Evolutionary conservation across 2,329 filamentous ascomycete genomes (phyloP).

Genomic region (Blastomyces emzantsi): DNA sequence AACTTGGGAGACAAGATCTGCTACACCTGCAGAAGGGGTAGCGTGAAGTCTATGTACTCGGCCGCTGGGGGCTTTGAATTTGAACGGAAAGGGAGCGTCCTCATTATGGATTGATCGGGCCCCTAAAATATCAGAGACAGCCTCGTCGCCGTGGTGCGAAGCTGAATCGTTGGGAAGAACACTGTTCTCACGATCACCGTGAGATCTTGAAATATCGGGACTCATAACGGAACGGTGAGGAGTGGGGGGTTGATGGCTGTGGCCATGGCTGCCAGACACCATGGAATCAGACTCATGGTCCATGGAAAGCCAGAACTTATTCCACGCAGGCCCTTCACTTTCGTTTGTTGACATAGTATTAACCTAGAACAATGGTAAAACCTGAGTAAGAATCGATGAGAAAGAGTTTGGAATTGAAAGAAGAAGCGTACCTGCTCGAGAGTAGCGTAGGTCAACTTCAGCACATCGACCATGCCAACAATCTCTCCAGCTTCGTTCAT

Average conservation of each 20-base stretch:
- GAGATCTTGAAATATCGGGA: slow-evolving; percentile 58
- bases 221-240: slow-evolving; percentile 70
- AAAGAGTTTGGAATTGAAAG: background rate
- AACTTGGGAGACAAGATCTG: slow-evolving; percentile 67
- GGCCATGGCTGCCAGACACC: slow-evolving; percentile 68
- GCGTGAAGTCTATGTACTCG: slow-evolving; percentile 90
- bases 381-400: background rate
- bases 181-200: slow-evolving; percentile 65
- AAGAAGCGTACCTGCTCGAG: slow-evolving; percentile 67
- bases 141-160: slow-evolving; percentile 78
- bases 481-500: slow-evolving; percentile 98
- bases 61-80: slow-evolving; percentile 95
- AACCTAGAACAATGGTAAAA: slow-evolving; percentile 39
- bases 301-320: slow-evolving; percentile 98
- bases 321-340: slow-evolving; percentile 94
- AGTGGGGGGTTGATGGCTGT: slow-evolving; percentile 56
- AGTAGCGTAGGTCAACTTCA: slow-evolving; percentile 96
- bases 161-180: slow-evolving; percentile 90
- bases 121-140: slow-evolving; percentile 56
- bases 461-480: slow-evolving; percentile 97
- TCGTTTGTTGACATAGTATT: slow-evolving; percentile 88
- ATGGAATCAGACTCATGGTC: slow-evolving; percentile 93
- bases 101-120: slow-evolving; percentile 47
- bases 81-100: slow-evolving; percentile 86
- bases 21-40: slow-evolving; percentile 67